These are phyloP conservation scores for Colletotrichum liaoningense DNA, from an alignment of 2,329 filamentous ascomycete species.

Conservation along the genomic window DNA sequence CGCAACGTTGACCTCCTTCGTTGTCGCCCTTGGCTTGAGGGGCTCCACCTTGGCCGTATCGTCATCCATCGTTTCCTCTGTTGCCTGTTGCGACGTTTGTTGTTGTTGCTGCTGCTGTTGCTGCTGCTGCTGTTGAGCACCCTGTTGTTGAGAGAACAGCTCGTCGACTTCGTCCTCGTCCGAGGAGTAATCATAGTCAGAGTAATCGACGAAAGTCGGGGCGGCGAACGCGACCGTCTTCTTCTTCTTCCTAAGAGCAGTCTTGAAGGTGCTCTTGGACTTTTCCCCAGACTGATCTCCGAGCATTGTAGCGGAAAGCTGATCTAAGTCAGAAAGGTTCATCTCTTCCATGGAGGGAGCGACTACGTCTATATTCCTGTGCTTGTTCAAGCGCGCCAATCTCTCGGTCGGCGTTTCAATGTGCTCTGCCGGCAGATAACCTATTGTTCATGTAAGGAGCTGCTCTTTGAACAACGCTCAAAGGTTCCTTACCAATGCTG, in stretches of 20 bases:
- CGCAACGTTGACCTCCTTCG: slow-evolving; percentile 53
- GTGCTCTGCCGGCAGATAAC: slow-evolving; percentile 95
- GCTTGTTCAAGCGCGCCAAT: slow-evolving; percentile 93
- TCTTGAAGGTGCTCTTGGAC: slow-evolving; percentile 83
- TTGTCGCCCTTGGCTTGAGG: slow-evolving; percentile 59
- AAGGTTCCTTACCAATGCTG: slow-evolving; percentile 75
- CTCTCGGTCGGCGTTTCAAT: slow-evolving; percentile 98
- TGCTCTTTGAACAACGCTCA: neutral
- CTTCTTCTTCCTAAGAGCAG: slow-evolving; percentile 83
- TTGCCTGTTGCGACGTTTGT: slow-evolving; percentile 37
- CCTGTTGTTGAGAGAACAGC: slow-evolving; percentile 50
- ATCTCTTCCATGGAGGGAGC: slow-evolving; percentile 22
- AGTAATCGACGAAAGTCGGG: slow-evolving; percentile 89
- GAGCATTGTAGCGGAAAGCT: slow-evolving; percentile 73
- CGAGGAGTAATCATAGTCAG: slow-evolving; percentile 85
- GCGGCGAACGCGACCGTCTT: slow-evolving; percentile 90
- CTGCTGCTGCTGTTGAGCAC: slow-evolving; percentile 45
- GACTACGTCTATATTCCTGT: slow-evolving; percentile 95
- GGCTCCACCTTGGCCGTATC: slow-evolving; percentile 68
- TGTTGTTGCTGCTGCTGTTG: slow-evolving; percentile 37
- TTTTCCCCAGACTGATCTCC: slow-evolving; percentile 75
- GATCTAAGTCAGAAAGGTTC: slow-evolving; percentile 44
- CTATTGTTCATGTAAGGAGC: slow-evolving; percentile 58
- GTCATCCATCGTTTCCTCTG: slow-evolving; percentile 53
- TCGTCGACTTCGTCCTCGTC: slow-evolving; percentile 76